Percentiles rank a stretch among this genome's conserved stretches.
Evolutionary conservation across 805 yeast genomes (phyloP).

Genomic region (Hanseniaspora singularis): DNA sequence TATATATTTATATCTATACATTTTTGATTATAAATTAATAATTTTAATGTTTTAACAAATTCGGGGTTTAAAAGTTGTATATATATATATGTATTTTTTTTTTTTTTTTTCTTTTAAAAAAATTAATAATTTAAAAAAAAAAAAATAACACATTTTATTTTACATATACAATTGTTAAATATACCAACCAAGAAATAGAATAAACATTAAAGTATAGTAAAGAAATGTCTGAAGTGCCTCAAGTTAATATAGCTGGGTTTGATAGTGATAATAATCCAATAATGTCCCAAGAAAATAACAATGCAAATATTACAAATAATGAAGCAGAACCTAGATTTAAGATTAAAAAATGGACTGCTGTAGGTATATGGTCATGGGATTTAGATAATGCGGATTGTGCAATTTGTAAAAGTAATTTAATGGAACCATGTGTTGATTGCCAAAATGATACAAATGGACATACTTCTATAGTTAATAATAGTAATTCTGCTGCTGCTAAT

Average conservation of each 20-base stretch:
- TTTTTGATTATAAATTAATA: too few species aligned
- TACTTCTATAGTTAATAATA: not conserved
- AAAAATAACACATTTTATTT: too few species aligned
- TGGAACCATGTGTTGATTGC: conserved; percentile 98
- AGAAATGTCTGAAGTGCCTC: conserved; percentile 10
- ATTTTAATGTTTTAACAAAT: too few species aligned
- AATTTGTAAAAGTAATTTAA: conserved; percentile 90
- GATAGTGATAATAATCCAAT: not conserved
- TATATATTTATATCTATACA: not conserved
- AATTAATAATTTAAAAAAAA: too few species aligned
- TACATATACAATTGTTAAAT: too few species aligned
- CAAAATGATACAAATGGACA: conserved; percentile 49
- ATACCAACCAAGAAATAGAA: too few species aligned
- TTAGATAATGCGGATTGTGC: conserved; percentile 93
- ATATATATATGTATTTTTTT: too few species aligned
- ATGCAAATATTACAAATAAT: conserved; percentile 16
- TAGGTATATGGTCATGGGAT: conserved; percentile 99
- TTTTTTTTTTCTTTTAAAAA: too few species aligned
- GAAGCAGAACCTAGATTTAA: conserved; percentile 56
- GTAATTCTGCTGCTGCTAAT: too few species aligned
- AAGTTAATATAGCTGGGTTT: not conserved
- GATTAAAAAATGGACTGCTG: conserved; percentile 96
- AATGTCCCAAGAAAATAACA: not conserved
- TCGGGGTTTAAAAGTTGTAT: too few species aligned
- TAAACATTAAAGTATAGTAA: too few species aligned